Evolutionary conservation across 192 early-diverging fungal genomes (phyloP), one percentile per base, ranked within the genome.

Genomic region (Coemansia sp.): DNA sequence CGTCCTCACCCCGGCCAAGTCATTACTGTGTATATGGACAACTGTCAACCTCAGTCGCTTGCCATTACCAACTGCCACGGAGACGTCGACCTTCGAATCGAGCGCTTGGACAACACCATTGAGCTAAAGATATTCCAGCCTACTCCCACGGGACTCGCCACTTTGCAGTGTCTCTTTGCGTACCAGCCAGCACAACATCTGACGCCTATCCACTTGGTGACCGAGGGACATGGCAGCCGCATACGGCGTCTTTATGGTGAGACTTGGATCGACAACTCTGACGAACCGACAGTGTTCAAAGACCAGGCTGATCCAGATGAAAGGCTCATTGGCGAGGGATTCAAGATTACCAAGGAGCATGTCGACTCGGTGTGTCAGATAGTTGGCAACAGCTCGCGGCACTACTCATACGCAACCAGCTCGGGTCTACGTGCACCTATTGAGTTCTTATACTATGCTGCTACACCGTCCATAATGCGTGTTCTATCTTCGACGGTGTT

Each of bases 371-470:
- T 90, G 10, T 95, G 95, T 90, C 86, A 87, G 77, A 81, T 88
- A 83, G 52, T 73, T 8, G 18, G 89, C 70, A 97, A 94, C 78
- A 85, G 87, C 36, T 86, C 80, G 27, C 81, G 82, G 58, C 75
- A 81, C 27, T 88, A 88, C 73, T 41, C 36, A 5, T 81, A 87
- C 33, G 85, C 83, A 62, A 77, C 84, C 41, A 84, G 88, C 53
- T 81, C 80, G 20, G 63, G 78, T 8, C 58, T 87, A 24, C 75
- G 68, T 50, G 92, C 93, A 33, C 96, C 96, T 16, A 92, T 96
- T 86, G 95, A 98, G 73, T 96, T 95, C 78, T 90, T 91, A 31
- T 95, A 94, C 61, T 90, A 95, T 33, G 86, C 91, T 27, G 91
- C 87, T 1, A 92, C 91, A 84, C 87, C 89, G 79, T 84, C 87